Evolutionary conservation across 768 basidiomycete species (phyloP).

Genomic region (Lepiota brunneoincarnata): DNA sequence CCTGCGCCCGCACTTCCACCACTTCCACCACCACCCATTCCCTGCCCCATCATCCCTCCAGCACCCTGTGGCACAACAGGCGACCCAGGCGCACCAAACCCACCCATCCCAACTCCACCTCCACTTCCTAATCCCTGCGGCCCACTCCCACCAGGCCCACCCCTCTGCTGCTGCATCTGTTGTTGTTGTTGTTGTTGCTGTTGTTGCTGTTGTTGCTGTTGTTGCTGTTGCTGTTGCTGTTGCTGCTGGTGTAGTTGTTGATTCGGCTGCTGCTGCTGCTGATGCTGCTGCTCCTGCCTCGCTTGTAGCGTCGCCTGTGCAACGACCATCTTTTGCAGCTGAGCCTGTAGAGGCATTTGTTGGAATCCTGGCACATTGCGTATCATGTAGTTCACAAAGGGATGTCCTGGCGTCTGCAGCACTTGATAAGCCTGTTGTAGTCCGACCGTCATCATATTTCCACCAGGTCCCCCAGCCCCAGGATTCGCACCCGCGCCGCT

Average conservation of each 20-base stretch:
- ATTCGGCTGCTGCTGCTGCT: slow-evolving; percentile 26
- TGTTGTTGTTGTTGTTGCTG: slow-evolving; percentile 23
- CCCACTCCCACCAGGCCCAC: slow-evolving; percentile 18
- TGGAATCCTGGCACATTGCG: slow-evolving; percentile 52
- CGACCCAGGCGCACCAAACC: slow-evolving; percentile 10
- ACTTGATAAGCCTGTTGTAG: slow-evolving; percentile 43
- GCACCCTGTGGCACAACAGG: slow-evolving; percentile 7
- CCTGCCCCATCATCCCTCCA: slow-evolving; percentile 10
- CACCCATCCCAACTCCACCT: slow-evolving; percentile 25
- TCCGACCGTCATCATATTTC: slow-evolving; percentile 12
- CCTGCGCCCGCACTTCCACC: slow-evolving; percentile 17
- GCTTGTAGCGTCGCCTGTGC: slow-evolving; percentile 42
- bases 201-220: slow-evolving; percentile 18
- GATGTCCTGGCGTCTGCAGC: slow-evolving; percentile 55
- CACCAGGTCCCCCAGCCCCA: neutral
- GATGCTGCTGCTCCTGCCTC: slow-evolving; percentile 20
- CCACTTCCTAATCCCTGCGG: slow-evolving; percentile 27
- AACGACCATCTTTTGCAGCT: slow-evolving; percentile 57
- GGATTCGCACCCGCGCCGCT: slow-evolving; percentile 4
- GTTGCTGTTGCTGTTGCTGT: slow-evolving; percentile 20
- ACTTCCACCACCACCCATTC: slow-evolving; percentile 13
- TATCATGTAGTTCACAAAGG: slow-evolving; percentile 55
- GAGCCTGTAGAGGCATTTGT: slow-evolving; percentile 45
- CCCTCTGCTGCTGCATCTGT: slow-evolving; percentile 12
- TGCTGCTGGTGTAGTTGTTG: slow-evolving; percentile 16